Percentiles rank a stretch among this genome's conserved stretches.
Conservation (phyloP, 352 stramenopile genomes). For the Pythium scleroteichum region DNA sequence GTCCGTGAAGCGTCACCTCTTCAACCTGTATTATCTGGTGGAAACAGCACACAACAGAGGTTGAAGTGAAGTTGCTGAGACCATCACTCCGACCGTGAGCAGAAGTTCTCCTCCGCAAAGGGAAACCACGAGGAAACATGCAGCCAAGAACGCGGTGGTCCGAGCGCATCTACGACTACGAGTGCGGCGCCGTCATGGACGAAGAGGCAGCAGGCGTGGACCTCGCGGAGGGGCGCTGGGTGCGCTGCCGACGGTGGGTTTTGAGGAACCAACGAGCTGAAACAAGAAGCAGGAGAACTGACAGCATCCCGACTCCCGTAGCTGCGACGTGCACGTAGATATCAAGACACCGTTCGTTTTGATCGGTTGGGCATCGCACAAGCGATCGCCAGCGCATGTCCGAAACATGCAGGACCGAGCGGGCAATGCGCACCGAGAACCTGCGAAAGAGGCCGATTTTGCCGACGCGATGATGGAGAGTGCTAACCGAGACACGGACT, state of each 20-base stretch:
- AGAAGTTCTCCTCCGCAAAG: not conserved
- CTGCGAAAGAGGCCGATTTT: conserved; percentile 18
- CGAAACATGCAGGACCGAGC: no score
- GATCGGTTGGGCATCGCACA: not conserved
- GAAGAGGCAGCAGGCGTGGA: conserved; percentile 42
- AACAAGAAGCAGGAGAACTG: no score
- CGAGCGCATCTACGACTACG: conserved; percentile 54
- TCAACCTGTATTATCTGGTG: conserved; percentile 9
- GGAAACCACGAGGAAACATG: not conserved
- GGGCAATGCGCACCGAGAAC: no score
- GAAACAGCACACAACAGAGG: conserved; percentile 1
- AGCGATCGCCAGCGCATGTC: not conserved
- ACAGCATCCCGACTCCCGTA: not conserved
- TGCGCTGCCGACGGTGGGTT: conserved; percentile 38
- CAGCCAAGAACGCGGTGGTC: conserved; percentile 31
- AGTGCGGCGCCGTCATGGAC: conserved; percentile 37
- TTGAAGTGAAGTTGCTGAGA: conserved; percentile 39
- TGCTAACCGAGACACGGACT: conserved; percentile 18
- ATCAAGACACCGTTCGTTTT: not conserved
- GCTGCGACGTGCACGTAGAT: not conserved
- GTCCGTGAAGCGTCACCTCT: conserved; percentile 18
- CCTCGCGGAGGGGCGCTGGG: conserved; percentile 42
- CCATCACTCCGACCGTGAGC: conserved; percentile 43
- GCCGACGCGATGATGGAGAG: conserved; percentile 14
- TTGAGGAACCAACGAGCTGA: no score